Conservation (phyloP, 169 alveolate species). For the Perkinsus chesapeaki region DNA sequence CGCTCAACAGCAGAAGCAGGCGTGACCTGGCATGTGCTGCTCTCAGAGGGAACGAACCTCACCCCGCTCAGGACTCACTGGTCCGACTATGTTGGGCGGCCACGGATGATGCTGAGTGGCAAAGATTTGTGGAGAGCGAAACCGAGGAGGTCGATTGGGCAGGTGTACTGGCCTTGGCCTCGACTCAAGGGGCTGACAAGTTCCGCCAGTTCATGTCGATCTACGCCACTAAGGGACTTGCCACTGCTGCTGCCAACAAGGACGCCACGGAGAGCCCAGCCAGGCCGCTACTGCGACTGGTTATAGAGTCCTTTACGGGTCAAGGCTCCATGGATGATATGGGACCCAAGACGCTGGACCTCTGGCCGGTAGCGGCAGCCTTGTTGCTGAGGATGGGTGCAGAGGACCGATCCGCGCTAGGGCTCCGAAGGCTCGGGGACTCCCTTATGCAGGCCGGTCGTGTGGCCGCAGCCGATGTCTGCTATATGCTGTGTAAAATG, state of each 20-base stretch:
- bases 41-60: neutral
- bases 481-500: neutral
- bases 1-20: no score
- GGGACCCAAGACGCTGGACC: neutral
- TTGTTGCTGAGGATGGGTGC: neutral
- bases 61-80: neutral
- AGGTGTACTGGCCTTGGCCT: neutral
- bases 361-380: neutral
- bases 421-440: neutral
- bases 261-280: neutral
- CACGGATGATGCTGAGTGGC: neutral
- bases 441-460: neutral
- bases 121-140: neutral
- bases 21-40: no score
- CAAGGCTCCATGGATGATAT: neutral
- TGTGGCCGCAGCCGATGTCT: neutral
- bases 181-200: neutral
- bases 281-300: neutral
- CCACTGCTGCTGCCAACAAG: neutral
- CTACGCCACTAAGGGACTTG: neutral
- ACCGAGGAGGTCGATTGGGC: neutral
- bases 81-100: neutral
- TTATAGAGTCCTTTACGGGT: neutral
- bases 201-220: neutral
- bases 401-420: neutral